These are phyloP conservation scores for Xylaria sp. DNA, from an alignment of 2,329 filamentous ascomycete species.

Conservation along the genomic window DNA sequence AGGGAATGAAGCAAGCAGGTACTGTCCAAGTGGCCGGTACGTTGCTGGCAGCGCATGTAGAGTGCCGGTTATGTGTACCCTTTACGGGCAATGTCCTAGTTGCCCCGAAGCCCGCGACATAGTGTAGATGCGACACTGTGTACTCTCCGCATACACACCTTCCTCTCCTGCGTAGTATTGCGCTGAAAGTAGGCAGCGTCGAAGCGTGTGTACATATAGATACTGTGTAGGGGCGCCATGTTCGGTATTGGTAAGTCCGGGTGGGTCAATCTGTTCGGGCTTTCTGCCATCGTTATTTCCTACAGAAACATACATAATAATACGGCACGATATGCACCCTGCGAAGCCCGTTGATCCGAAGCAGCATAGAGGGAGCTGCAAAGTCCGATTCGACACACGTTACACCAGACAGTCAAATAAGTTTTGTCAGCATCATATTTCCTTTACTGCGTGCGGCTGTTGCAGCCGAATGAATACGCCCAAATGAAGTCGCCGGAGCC, in stretches of 20 bases:
- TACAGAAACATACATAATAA: not conserved
- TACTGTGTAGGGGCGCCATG: not conserved
- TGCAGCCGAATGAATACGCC: conserved; percentile 12
- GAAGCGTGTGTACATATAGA: not conserved
- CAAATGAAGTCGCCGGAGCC: not conserved
- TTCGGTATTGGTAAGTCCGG: conserved; percentile 20
- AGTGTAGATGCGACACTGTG: not conserved
- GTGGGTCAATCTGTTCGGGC: conserved; percentile 10
- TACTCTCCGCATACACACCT: not conserved
- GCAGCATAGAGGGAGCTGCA: not conserved
- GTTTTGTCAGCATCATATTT: conserved; percentile 25
- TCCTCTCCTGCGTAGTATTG: not conserved
- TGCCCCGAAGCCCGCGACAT: not conserved
- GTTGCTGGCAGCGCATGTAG: not conserved
- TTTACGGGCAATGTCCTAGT: not conserved
- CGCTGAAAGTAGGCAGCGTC: not conserved
- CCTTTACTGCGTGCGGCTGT: conserved; percentile 14
- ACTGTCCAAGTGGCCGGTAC: conserved; percentile 3
- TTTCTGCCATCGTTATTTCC: conserved; percentile 10
- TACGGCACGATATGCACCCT: conserved; percentile 5
- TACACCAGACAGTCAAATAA: not conserved
- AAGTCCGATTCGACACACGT: conserved; percentile 16
- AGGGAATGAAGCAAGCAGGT: not conserved
- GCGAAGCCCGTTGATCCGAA: conserved; percentile 24
- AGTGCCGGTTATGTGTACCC: not conserved